A percentile compares a stretch with the other conserved stretches of the same genome.
Conservation (phyloP, 2,329 filamentous ascomycete species). For the Apiospora phragmitis region DNA sequence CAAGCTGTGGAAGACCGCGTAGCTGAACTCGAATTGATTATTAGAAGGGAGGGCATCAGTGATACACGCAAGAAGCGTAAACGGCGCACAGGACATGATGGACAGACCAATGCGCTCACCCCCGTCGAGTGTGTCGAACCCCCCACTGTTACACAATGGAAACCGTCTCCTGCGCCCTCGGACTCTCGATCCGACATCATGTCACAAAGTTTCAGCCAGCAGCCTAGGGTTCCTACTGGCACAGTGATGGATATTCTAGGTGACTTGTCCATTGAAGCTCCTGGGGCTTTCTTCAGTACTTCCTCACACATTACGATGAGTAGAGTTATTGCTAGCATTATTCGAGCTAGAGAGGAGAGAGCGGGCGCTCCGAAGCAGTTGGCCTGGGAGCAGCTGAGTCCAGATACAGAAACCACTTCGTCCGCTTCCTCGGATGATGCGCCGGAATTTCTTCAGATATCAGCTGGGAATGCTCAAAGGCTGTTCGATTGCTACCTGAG, state of each 20-base stretch:
- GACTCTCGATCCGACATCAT: slow-evolving; percentile 3
- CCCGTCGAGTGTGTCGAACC: not conserved
- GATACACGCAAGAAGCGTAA: slow-evolving; percentile 11
- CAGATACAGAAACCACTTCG: not conserved
- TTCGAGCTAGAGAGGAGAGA: slow-evolving; percentile 20
- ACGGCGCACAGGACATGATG: not conserved
- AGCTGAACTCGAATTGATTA: slow-evolving; percentile 20
- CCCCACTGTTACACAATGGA: not conserved
- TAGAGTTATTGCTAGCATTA: slow-evolving; percentile 22
- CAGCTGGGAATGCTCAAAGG: slow-evolving; percentile 23
- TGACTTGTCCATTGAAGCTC: slow-evolving; percentile 23
- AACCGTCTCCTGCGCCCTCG: slow-evolving; percentile 9
- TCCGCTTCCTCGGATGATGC: not conserved
- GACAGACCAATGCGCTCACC: not conserved
- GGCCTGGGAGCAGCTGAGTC: not conserved
- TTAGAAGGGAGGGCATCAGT: slow-evolving; percentile 15
- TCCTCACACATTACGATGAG: slow-evolving; percentile 26
- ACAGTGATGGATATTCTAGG: slow-evolving; percentile 22
- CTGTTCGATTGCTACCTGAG: slow-evolving; percentile 26
- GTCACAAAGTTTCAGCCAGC: slow-evolving; percentile 5
- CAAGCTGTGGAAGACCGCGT: slow-evolving; percentile 21
- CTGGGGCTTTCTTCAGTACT: slow-evolving; percentile 24
- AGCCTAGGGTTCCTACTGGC: slow-evolving; percentile 10
- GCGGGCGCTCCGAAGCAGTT: not conserved
- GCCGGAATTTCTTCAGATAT: slow-evolving; percentile 20